These are phyloP conservation scores for Articulospora tetracladia DNA, from an alignment of 495 filamentous ascomycete genomes.

Conservation along the genomic window DNA sequence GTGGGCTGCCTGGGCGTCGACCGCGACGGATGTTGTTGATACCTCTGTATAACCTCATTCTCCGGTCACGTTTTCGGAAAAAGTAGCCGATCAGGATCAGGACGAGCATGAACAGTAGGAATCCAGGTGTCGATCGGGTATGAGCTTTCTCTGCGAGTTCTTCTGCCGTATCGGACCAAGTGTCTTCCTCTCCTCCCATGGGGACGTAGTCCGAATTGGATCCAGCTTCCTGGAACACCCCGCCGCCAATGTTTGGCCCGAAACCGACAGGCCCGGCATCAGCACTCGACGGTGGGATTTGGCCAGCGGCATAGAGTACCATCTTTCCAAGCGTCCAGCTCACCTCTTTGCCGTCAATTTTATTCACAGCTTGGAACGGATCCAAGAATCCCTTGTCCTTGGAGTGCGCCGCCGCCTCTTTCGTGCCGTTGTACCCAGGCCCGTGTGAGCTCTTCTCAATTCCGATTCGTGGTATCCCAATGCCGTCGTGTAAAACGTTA, in stretches of 20 bases:
- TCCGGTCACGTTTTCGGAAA: conserved; percentile 62
- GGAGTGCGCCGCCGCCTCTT: conserved; percentile 58
- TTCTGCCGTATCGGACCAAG: conserved; percentile 53
- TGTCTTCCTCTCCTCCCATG: conserved; percentile 48
- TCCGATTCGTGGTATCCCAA: conserved; percentile 88
- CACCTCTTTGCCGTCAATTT: conserved; percentile 89
- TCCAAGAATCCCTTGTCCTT: conserved; percentile 79
- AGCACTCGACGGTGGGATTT: conserved; percentile 59
- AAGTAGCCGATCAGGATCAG: conserved; percentile 61
- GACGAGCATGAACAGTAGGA: conserved; percentile 74
- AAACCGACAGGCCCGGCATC: conserved; percentile 77
- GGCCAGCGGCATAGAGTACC: conserved; percentile 91
- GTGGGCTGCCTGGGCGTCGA: conserved; percentile 47
- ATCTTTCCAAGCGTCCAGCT: conserved; percentile 98
- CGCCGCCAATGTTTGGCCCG: conserved; percentile 65
- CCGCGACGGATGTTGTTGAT: conserved; percentile 48
- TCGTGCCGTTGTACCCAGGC: conserved; percentile 66
- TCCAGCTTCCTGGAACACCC: conserved; percentile 76
- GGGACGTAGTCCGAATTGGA: conserved; percentile 43
- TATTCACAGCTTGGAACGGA: conserved; percentile 90
- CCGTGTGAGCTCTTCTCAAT: conserved; percentile 55
- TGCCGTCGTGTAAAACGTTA: conserved; percentile 91
- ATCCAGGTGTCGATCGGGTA: conserved; percentile 61
- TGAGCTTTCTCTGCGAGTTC: conserved; percentile 57
- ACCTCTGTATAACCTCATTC: conserved; percentile 59